Evolutionary conservation across 352 stramenopile genomes (phyloP).

Genomic region (Phytophthora meadii): DNA sequence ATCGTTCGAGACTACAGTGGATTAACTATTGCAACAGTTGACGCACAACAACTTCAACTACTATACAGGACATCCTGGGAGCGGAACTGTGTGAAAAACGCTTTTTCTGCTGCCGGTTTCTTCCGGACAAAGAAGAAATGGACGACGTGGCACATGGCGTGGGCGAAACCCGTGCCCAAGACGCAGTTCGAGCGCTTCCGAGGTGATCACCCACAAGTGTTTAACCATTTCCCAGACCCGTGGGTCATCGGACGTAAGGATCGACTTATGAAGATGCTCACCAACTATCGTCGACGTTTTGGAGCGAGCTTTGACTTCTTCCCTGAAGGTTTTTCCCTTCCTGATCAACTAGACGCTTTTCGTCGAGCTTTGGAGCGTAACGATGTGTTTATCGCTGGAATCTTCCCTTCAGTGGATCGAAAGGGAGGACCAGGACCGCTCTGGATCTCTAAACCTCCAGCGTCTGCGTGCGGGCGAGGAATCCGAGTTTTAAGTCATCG

Average conservation of each 20-base stretch:
- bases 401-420: slow-evolving; percentile 13
- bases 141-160: slow-evolving; percentile 64
- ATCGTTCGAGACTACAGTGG: slow-evolving; percentile 49
- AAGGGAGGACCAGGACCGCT: slow-evolving; percentile 35
- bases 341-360: slow-evolving; percentile 71
- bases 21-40: slow-evolving; percentile 46
- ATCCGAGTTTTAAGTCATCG: slow-evolving; percentile 79
- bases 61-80: slow-evolving; percentile 92
- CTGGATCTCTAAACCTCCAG: slow-evolving; percentile 91
- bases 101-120: slow-evolving; percentile 82
- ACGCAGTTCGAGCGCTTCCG: slow-evolving; percentile 64
- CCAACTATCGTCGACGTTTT: slow-evolving; percentile 63
- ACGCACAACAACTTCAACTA: slow-evolving; percentile 44
- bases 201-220: slow-evolving; percentile 65
- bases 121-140: slow-evolving; percentile 66
- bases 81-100: slow-evolving; percentile 93
- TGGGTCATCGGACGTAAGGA: slow-evolving; percentile 93
- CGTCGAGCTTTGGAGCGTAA: slow-evolving; percentile 55
- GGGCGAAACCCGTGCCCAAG: slow-evolving; percentile 75
- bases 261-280: slow-evolving; percentile 82
- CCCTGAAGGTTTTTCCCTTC: slow-evolving; percentile 86
- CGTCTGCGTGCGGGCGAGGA: slow-evolving; percentile 85
- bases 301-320: slow-evolving; percentile 78
- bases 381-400: slow-evolving; percentile 30
- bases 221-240: slow-evolving; percentile 91